Conservation (phyloP, 139 green algal species). For the Auxenochlorella pyrenoidosa region DNA sequence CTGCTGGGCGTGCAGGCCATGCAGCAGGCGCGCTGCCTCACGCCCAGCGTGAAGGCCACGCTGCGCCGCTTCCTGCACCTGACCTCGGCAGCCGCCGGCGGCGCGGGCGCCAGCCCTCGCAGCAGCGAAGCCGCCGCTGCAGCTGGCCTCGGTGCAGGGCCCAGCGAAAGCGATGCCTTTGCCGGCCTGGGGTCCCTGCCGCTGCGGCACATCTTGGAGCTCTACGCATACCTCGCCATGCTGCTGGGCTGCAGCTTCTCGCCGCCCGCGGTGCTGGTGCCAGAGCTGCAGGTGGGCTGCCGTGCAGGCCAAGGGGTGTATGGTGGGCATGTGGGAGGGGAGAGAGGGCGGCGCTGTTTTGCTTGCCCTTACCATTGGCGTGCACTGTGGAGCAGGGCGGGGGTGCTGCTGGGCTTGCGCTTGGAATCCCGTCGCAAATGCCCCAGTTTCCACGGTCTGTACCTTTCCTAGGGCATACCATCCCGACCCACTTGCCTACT, state of each 20-base stretch:
- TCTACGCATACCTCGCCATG: neutral
- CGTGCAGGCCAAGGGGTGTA: neutral
- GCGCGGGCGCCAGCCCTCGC: no score
- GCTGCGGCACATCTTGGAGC: neutral
- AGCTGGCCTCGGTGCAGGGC: neutral
- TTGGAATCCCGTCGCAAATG: no score
- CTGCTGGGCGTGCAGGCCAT: neutral
- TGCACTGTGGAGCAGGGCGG: neutral
- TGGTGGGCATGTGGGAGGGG: no score
- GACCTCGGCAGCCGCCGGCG: neutral
- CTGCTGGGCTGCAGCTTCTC: neutral
- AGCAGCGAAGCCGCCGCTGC: no score
- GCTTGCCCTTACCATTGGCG: no score
- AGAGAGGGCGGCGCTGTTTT: no score
- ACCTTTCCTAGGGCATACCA: no score
- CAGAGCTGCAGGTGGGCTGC: neutral
- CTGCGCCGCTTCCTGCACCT: neutral
- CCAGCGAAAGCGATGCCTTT: neutral
- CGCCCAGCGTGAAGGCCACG: neutral
- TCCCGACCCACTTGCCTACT: neutral
- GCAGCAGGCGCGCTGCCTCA: neutral
- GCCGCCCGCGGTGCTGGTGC: neutral
- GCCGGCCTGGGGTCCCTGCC: neutral
- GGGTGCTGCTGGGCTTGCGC: neutral
- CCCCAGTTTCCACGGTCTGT: no score